phyloP scores from a whole-genome alignment of 78 protist genomes.

The Chrysochromulina tobinii region DNA sequence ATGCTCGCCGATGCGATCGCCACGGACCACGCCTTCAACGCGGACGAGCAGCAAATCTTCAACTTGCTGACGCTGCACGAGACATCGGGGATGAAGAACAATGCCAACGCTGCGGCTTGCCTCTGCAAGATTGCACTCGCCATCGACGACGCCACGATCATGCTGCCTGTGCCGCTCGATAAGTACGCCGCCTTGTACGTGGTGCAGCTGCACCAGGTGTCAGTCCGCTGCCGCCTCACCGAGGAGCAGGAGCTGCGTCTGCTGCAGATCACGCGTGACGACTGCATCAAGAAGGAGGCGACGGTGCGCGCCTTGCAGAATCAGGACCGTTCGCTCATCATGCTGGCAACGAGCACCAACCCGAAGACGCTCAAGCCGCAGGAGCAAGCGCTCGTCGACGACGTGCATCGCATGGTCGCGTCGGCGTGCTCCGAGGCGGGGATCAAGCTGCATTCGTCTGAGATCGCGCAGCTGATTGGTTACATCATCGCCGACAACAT shows the following conservation, averaged over 20 bases:
- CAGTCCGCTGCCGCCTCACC: conserved; percentile 50
- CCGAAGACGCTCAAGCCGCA: no score
- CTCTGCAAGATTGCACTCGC: conserved; percentile 48
- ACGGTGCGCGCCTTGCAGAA: no score
- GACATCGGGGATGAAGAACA: conserved; percentile 3
- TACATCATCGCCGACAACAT: no score
- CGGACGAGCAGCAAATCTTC: not conserved
- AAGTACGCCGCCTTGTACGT: not conserved
- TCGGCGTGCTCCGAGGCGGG: no score
- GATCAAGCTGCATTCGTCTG: no score
- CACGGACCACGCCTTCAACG: not conserved
- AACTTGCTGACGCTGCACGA: not conserved
- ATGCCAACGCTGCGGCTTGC: conserved; percentile 61
- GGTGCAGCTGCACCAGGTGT: not conserved
- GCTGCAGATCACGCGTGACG: not conserved
- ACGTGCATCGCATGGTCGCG: no score
- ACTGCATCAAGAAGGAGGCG: not conserved
- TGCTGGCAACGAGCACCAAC: no score
- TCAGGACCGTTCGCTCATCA: no score
- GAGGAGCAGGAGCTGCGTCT: conserved; percentile 39
- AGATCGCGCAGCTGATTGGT: no score
- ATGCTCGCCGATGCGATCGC: conserved; percentile 24
- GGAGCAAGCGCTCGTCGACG: no score
- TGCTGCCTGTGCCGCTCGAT: not conserved
- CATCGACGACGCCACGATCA: conserved; percentile 26